Evolutionary conservation across 345 rosid genomes (phyloP).

Genomic region (Salix arbutifolia): DNA sequence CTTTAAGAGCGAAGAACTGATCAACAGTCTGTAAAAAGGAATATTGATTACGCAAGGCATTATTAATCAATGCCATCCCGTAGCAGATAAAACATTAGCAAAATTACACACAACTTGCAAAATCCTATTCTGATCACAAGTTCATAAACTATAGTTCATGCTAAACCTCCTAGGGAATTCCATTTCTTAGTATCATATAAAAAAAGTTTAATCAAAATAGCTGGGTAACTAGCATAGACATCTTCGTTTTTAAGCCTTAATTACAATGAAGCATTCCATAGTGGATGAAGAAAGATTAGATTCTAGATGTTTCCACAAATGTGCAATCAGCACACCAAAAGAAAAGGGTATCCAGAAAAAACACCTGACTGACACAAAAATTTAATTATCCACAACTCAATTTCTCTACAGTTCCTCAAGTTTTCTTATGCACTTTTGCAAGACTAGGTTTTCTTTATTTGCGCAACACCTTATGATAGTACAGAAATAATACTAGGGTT

Average conservation of each 20-base stretch:
- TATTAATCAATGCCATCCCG: neutral
- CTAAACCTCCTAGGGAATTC: neutral
- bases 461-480: neutral
- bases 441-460: neutral
- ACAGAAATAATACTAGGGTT: too few species aligned
- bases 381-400: neutral
- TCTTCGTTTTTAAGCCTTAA: neutral
- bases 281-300: too few species aligned
- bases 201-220: neutral
- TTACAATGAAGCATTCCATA: neutral
- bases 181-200: neutral
- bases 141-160: neutral
- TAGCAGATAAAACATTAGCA: neutral
- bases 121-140: neutral
- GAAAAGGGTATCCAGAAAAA: neutral
- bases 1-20: constrained; percentile 80
- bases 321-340: too few species aligned
- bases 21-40: constrained; percentile 75
- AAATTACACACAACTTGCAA: neutral
- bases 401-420: neutral
- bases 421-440: neutral
- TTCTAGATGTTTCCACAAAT: too few species aligned
- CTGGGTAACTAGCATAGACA: neutral
- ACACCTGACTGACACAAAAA: neutral
- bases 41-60: neutral